These are phyloP conservation scores for Hypomontagnella monticulosa DNA, from an alignment of 495 filamentous ascomycete species.

Conservation along the genomic window DNA sequence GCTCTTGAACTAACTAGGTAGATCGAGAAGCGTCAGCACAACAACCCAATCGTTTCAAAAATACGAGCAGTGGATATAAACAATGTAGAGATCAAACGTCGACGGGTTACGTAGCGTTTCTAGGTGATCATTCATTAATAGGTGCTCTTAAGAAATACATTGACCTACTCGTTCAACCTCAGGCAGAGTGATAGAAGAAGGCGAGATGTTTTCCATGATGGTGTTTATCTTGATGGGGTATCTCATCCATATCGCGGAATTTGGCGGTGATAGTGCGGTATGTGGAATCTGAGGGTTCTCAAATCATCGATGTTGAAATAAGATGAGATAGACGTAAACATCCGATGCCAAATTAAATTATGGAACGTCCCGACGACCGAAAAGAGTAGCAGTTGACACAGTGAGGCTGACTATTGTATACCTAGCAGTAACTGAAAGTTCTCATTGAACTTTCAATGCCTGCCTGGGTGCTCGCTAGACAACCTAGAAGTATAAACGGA, in stretches of 20 bases:
- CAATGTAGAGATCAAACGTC: not conserved
- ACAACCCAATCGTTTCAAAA: not conserved
- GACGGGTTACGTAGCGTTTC: no score
- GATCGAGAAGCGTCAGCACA: constrained; percentile 2
- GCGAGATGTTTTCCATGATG: constrained; percentile 39
- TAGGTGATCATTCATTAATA: no score
- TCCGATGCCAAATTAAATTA: no score
- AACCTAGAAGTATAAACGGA: no score
- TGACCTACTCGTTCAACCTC: constrained; percentile 43
- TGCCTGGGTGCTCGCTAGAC: no score
- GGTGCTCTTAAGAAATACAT: not conserved
- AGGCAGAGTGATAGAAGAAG: constrained; percentile 38
- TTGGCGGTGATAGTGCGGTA: not conserved
- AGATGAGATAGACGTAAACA: not conserved
- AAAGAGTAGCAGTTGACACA: no score
- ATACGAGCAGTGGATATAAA: not conserved
- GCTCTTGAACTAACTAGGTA: constrained; percentile 65
- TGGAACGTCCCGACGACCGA: no score
- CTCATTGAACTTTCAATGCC: no score
- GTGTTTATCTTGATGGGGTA: constrained; percentile 18
- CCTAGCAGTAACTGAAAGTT: no score
- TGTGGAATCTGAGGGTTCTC: not conserved
- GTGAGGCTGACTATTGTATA: no score
- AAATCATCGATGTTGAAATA: constrained; percentile 5
- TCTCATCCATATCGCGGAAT: constrained; percentile 42